Evolutionary conservation across 2,329 filamentous ascomycete species (phyloP).

Genomic region (Apiospora rasikravindrae): DNA sequence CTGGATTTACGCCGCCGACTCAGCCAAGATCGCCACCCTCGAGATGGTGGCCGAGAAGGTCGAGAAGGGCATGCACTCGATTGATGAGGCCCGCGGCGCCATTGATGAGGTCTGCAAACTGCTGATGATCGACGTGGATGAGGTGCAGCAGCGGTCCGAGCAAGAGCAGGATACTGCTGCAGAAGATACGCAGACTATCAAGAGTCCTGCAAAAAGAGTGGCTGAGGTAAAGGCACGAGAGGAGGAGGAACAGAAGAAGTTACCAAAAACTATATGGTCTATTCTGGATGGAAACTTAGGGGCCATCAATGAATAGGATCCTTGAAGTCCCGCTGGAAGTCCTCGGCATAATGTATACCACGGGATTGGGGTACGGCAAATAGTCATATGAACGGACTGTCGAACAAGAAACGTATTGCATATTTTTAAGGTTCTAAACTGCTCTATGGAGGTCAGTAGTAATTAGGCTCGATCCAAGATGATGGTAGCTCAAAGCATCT

Average conservation of each 20-base stretch:
- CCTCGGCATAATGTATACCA: neutral
- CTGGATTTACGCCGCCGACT: constrained; percentile 66
- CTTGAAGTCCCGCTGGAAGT: neutral
- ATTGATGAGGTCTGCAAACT: constrained; percentile 57
- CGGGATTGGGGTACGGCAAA: neutral
- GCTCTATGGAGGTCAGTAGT: neutral
- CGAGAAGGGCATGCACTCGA: constrained; percentile 60
- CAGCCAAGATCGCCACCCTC: constrained; percentile 63
- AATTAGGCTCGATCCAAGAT: neutral
- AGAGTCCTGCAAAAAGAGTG: constrained; percentile 25
- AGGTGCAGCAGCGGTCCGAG: constrained; percentile 24
- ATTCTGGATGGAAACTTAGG: constrained; percentile 59
- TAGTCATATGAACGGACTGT: neutral
- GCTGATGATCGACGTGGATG: constrained; percentile 37
- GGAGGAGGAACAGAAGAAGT: constrained; percentile 27
- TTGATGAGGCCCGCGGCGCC: constrained; percentile 57
- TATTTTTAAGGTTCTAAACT: neutral
- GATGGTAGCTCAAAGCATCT: neutral
- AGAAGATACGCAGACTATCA: constrained; percentile 29
- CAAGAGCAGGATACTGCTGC: constrained; percentile 34
- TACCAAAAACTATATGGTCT: constrained; percentile 50
- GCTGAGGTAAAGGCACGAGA: constrained; percentile 32
- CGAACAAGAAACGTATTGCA: neutral
- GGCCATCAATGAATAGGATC: constrained; percentile 45
- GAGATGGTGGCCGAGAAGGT: constrained; percentile 65